Base-by-base conservation (phyloP, 2,329 filamentous ascomycete genomes). In the Didymella pomorum region DNA sequence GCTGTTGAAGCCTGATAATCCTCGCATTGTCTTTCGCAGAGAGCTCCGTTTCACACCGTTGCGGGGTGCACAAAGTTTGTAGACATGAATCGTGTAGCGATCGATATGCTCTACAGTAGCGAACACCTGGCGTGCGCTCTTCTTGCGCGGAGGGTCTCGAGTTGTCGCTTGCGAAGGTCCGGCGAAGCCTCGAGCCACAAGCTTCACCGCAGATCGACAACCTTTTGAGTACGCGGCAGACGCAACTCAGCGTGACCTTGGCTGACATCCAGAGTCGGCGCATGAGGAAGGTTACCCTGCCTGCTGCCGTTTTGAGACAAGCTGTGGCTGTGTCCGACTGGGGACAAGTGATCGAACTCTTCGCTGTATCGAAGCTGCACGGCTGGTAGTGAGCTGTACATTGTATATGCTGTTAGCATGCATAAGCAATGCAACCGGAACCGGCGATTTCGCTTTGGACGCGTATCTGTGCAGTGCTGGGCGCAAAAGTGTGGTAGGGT, bases 281-380 rank as follows among this genome's bases (percentile, higher is more conserved):
- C 39, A 14, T n/a, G 11, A 33, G 39, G 49, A 52, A 52, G 49
- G 49, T 52, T 45, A 52, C 49, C 50, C 37, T 45, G 21, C 33
- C n/a, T 42, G 47, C 25, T 50, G 26, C 25, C 47, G 26, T 12
- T 50, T 42, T 3, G 20, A 18, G 39, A 42, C 11, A 42, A 25
- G 21, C 35, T 4, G 35, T 35, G 35, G n/a, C 35, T 20, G 29
- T 25, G 5, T 23, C 10, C 9, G 21, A n/a, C 18, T 46, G 43
- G 23, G 42, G 11, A 25, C 18, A 14, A 48, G 18, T 25, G 29
- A 18, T 21, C 20, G 16, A 39, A 8, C 4, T 37, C 8, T 37
- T 11, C 16, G 9, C 8, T n/a, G 2, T 39, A 11, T 39, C 18
- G 35, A 39, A 18, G 8, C 18, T 39, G 16, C 31, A 18, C 31